Percentiles rank a stretch among this genome's conserved stretches.
phyloP scores from a whole-genome alignment of 805 yeast species.

The Saturnispora mendoncae region DNA sequence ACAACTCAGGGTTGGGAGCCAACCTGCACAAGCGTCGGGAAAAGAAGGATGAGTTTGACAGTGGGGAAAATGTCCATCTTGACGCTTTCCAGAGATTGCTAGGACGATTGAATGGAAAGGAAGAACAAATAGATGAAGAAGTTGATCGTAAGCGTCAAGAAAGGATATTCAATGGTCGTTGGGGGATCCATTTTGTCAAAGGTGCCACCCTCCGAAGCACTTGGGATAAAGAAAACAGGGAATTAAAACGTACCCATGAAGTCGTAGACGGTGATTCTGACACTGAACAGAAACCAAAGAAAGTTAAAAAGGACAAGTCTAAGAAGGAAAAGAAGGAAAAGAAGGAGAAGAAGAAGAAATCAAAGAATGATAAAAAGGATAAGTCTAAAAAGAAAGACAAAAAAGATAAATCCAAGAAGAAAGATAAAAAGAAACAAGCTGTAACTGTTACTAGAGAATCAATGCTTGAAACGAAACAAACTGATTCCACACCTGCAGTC shows the following conservation, averaged over 20 bases:
- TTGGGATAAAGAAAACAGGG: slow-evolving; percentile 55
- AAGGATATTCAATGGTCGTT: slow-evolving; percentile 68
- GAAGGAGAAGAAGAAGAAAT: slow-evolving; percentile 21
- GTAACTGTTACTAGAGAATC: slow-evolving; percentile 31
- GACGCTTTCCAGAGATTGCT: slow-evolving; percentile 88
- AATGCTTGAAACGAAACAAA: slow-evolving; percentile 33
- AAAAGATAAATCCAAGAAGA: slow-evolving; percentile 14
- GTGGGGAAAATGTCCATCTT: slow-evolving; percentile 80
- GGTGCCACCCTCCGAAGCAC: slow-evolving; percentile 82
- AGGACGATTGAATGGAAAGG: slow-evolving; percentile 85
- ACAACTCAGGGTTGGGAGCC: slow-evolving; percentile 87
- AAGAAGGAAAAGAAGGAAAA: slow-evolving; percentile 23
- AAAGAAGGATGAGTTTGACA: slow-evolving; percentile 60
- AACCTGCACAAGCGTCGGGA: slow-evolving; percentile 39
- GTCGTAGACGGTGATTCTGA: slow-evolving; percentile 10
- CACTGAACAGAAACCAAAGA: slow-evolving; percentile 15
- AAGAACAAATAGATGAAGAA: slow-evolving; percentile 53
- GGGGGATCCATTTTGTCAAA: slow-evolving; percentile 81
- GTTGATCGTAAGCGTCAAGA: slow-evolving; percentile 61
- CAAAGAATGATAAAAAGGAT: slow-evolving; percentile 22
- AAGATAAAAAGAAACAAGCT: slow-evolving; percentile 24
- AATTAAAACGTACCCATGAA: slow-evolving; percentile 21
- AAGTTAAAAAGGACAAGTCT: slow-evolving; percentile 22
- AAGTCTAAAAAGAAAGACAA: slow-evolving; percentile 24
- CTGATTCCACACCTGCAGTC: slow-evolving; percentile 23